These are phyloP conservation scores for Fusarium ambrosium DNA, from an alignment of 2,329 filamentous ascomycete species.

Conservation along the genomic window DNA sequence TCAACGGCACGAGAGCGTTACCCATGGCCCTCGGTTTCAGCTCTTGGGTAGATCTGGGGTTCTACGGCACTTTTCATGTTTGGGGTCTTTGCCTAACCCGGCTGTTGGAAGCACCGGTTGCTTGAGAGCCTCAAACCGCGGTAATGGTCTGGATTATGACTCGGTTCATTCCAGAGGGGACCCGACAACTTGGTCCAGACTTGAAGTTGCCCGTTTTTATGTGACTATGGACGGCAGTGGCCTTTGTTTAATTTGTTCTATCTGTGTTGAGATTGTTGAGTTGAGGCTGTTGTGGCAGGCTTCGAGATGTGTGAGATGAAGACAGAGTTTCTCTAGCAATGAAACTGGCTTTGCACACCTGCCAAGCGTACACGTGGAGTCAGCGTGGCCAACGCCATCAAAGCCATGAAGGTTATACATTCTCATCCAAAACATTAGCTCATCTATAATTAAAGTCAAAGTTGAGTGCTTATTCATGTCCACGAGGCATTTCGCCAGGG, in stretches of 20 bases:
- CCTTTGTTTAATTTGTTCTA: neutral
- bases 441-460: neutral
- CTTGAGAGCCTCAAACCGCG: neutral
- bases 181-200: conserved; percentile 6
- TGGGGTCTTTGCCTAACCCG: neutral
- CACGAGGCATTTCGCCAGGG: neutral
- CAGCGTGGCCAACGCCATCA: neutral
- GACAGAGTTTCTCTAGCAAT: neutral
- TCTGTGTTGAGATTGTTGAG: neutral
- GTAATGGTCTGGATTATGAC: conserved; percentile 14
- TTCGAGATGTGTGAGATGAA: neutral
- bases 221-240: neutral
- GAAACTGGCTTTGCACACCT: neutral
- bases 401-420: neutral
- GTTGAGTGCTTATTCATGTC: neutral
- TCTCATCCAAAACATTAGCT: neutral
- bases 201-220: neutral
- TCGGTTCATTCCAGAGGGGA: conserved; percentile 13
- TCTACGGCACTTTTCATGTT: neutral
- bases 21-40: neutral
- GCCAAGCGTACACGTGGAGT: neutral
- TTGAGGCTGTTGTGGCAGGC: neutral
- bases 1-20: neutral
- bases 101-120: neutral
- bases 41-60: neutral